A percentile compares a stretch with the other conserved stretches of the same genome.
Evolutionary conservation across 2,329 filamentous ascomycete species (phyloP).

Genomic region (Chaetomium olivaceum): DNA sequence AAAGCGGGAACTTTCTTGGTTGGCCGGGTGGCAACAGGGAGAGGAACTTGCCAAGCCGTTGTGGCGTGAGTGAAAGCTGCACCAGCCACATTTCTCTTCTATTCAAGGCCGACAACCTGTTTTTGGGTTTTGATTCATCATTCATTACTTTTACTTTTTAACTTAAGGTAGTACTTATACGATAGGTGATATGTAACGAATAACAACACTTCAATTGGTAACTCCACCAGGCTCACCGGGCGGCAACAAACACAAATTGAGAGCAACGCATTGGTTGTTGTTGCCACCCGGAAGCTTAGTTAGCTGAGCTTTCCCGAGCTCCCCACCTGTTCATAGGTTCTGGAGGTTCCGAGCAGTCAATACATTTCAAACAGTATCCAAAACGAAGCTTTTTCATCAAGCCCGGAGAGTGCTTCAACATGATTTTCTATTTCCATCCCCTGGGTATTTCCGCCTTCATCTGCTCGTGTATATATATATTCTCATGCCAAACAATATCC

Average conservation of each 20-base stretch:
- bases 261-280: no score
- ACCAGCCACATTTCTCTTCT: neutral
- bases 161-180: no score
- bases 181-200: no score
- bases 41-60: conserved; percentile 13
- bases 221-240: no score
- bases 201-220: no score
- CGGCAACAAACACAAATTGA: no score
- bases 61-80: neutral
- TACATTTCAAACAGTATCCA: neutral
- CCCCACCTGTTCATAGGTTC: no score
- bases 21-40: conserved; percentile 31
- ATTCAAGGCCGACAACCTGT: neutral
- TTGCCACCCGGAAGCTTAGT: no score
- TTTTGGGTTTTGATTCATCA: no score
- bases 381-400: neutral
- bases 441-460: conserved; percentile 20
- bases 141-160: no score
- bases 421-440: neutral
- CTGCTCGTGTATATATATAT: neutral
- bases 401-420: neutral
- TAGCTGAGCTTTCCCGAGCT: no score
- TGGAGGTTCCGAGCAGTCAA: neutral
- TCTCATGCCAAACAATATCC: neutral
- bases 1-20: conserved; percentile 28